phyloP scores from a whole-genome alignment of 2,329 filamentous ascomycete species.

The Fonsecaea multimorphosa region DNA sequence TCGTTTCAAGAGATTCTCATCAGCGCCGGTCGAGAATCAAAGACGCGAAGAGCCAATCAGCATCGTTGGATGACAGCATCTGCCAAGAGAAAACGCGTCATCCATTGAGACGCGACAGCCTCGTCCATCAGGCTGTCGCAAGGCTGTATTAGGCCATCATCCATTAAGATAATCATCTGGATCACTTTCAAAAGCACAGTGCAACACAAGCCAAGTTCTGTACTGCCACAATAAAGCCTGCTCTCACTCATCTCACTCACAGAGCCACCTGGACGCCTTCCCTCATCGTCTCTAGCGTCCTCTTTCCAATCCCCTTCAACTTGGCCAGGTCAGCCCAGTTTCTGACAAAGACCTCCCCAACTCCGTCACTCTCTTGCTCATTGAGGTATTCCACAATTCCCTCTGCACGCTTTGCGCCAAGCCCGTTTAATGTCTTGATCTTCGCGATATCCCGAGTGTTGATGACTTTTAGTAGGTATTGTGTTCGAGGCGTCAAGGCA shows the following conservation, averaged over 20 bases:
- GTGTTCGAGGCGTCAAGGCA: constrained; percentile 50
- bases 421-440: constrained; percentile 55
- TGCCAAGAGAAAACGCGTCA: constrained; percentile 3
- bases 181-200: neutral
- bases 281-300: constrained; percentile 56
- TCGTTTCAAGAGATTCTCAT: neutral
- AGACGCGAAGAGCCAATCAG: neutral
- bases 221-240: neutral
- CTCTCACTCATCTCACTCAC: neutral
- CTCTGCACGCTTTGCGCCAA: constrained; percentile 56
- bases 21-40: neutral
- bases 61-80: neutral
- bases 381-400: constrained; percentile 56
- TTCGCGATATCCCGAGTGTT: constrained; percentile 54
- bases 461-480: constrained; percentile 53
- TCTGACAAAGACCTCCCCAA: constrained; percentile 33
- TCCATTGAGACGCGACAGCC: neutral
- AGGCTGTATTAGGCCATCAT: no score
- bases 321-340: constrained; percentile 51
- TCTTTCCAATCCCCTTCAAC: constrained; percentile 53
- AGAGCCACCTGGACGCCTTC: constrained; percentile 47
- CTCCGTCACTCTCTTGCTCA: constrained; percentile 45
- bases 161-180: neutral
- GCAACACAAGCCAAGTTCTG: neutral
- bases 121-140: neutral